Conservation (phyloP, 306 rosid species). For the Purshia tridentata region DNA sequence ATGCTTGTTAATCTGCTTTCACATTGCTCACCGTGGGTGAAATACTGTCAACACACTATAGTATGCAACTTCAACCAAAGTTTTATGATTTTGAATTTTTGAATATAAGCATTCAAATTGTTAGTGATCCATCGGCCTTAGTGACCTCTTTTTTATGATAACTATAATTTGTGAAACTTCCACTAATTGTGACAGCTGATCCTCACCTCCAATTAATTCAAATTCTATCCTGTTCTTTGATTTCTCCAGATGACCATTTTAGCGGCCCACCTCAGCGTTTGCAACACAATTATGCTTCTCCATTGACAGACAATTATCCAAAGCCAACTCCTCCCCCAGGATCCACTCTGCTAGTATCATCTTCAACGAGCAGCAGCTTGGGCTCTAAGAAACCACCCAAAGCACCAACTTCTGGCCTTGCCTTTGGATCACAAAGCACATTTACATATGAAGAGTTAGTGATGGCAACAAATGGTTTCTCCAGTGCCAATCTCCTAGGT, state of each 20-base stretch:
- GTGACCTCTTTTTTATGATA: background rate
- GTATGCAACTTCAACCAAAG: no score
- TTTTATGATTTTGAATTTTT: no score
- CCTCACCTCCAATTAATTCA: slow-evolving; percentile 2
- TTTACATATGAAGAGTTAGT: slow-evolving; percentile 53
- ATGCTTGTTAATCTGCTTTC: no score
- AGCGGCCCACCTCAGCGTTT: slow-evolving; percentile 32
- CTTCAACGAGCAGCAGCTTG: slow-evolving; percentile 27
- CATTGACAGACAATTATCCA: slow-evolving; percentile 17
- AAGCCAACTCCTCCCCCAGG: slow-evolving; percentile 15
- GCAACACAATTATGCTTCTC: slow-evolving; percentile 31
- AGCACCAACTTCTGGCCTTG: background rate
- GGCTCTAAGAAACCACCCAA: slow-evolving; percentile 2
- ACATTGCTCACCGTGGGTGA: no score
- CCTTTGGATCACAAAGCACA: slow-evolving; percentile 38
- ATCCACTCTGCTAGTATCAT: slow-evolving; percentile 9
- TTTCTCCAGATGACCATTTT: slow-evolving; percentile 39
- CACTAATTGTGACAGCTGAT: background rate
- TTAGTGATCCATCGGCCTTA: no score
- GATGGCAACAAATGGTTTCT: slow-evolving; percentile 55
- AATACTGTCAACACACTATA: no score
- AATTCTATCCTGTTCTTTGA: slow-evolving; percentile 3
- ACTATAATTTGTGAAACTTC: background rate
- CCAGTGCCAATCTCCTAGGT: slow-evolving; percentile 52
- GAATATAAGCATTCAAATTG: no score